Evolutionary conservation across 2,329 filamentous ascomycete species (phyloP).

Genomic region (Trichoderma guizhouense): DNA sequence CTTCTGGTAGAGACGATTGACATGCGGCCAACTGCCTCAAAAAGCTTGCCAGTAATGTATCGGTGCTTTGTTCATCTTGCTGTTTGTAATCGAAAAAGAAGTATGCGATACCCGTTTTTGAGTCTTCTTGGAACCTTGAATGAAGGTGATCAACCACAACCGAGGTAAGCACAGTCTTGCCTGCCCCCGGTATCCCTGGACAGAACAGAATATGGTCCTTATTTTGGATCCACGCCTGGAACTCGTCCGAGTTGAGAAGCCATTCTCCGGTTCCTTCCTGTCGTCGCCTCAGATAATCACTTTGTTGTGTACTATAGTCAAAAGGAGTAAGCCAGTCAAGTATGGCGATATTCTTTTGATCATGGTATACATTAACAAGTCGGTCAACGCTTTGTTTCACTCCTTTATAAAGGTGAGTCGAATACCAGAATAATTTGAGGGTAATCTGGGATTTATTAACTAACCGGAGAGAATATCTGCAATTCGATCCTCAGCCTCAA

Average conservation of each 20-base stretch:
- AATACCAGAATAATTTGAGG: neutral
- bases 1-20: neutral
- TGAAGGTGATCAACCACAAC: slow-evolving; percentile 42
- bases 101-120: neutral
- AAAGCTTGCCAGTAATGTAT: neutral
- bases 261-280: slow-evolving; percentile 43
- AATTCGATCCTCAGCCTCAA: slow-evolving; percentile 18
- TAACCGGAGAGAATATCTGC: neutral
- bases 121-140: neutral
- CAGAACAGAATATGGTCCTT: slow-evolving; percentile 40
- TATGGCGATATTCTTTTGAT: neutral
- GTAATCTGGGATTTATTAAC: neutral
- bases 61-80: neutral
- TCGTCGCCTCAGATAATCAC: slow-evolving; percentile 30
- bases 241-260: slow-evolving; percentile 41
- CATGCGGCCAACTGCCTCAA: neutral
- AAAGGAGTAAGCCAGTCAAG: slow-evolving; percentile 24
- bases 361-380: neutral
- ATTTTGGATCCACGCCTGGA: slow-evolving; percentile 30
- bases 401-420: neutral
- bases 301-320: slow-evolving; percentile 38
- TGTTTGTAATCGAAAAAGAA: neutral
- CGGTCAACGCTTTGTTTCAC: neutral
- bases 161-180: slow-evolving; percentile 46
- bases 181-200: slow-evolving; percentile 45